Evolutionary conservation across 2,329 filamentous ascomycete species (phyloP), one percentile per base, ranked within the genome.

Genomic region (Colletotrichum sojae): DNA sequence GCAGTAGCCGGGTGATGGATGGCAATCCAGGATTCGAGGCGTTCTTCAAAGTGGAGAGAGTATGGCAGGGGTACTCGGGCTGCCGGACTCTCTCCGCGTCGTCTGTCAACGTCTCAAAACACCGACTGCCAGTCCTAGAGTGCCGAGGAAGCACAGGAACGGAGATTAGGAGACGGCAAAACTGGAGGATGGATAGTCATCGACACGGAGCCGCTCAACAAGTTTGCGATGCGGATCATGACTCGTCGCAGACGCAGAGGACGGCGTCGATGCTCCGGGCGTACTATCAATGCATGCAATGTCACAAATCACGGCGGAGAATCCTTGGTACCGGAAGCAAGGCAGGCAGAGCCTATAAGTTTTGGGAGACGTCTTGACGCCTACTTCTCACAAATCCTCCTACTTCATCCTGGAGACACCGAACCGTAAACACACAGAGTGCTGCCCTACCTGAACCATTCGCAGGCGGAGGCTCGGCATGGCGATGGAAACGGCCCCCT

Each of bases 161-260:
- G 48, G 15, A 15, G 15, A 36, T 36, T 36, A 36, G 63, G 48
- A 54, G 15, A 36, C 54, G 40, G 18, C 39, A 16, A 48, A 48
- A 27, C 27, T 8, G 10, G n/a, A 45, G 54, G 62, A 45, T 46
- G 13, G 13, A 25, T 2, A 40, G 22, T 49, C 40, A 51, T 48
- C 20, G 16, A 56, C 25, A 22, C 39, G 54, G 20, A 46, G 48
- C 10, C 27, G 46, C 36, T 22, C 63, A 25, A 51, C 54, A 54
- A 54, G 52, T 63, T 45, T 59, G 13, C 27, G n/a, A 48, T 55
- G 64, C 49, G 54, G 63, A 59, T 58, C 68, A 68, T 70, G 68
- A 70, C 68, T 70, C 68, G 68, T 49, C 58, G 20, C 20, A 51
- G 51, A 55, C 10, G 31, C 31, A 31, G 18, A 18, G 13, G 60